Evolutionary conservation across 1,284 basidiomycete species (phyloP).

Genomic region (Irpex sp.): DNA sequence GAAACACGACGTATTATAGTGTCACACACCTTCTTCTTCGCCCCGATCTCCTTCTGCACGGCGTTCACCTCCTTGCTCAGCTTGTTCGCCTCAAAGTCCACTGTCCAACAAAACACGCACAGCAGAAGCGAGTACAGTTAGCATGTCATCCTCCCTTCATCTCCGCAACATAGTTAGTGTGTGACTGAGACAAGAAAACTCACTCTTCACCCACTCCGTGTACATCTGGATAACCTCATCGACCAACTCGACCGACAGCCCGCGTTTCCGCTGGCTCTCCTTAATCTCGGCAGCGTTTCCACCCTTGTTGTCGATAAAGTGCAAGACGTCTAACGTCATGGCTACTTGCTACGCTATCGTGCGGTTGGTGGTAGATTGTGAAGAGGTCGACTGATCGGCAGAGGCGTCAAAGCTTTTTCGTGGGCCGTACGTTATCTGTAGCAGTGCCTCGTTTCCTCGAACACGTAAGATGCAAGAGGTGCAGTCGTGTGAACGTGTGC

Average conservation of each 20-base stretch:
- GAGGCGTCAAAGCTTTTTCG: too few relatives aligned
- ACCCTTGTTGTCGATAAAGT: slow-evolving; percentile 83
- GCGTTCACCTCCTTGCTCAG: slow-evolving; percentile 83
- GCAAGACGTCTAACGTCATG: slow-evolving; percentile 75
- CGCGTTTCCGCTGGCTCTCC: slow-evolving; percentile 90
- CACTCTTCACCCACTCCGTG: slow-evolving; percentile 87
- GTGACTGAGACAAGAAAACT: too few relatives aligned
- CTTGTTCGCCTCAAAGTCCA: slow-evolving; percentile 80
- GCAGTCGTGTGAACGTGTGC: too few relatives aligned
- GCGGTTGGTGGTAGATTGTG: background rate
- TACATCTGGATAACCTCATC: slow-evolving; percentile 94
- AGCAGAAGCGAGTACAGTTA: too few relatives aligned
- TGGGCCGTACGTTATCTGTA: too few relatives aligned
- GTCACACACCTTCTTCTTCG: slow-evolving; percentile 81
- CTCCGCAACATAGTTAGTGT: too few relatives aligned
- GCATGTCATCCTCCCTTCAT: too few relatives aligned
- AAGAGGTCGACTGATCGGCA: background rate
- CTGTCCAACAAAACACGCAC: slow-evolving; percentile 35
- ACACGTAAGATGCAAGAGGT: too few relatives aligned
- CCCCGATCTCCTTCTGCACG: slow-evolving; percentile 89
- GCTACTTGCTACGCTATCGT: slow-evolving; percentile 1
- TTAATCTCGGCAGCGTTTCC: slow-evolving; percentile 92
- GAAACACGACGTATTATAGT: background rate
- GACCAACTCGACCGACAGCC: slow-evolving; percentile 84
- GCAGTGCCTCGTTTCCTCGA: too few relatives aligned